Evolutionary conservation across 257 asterid species (phyloP), one percentile per base, ranked within the genome.

Genomic region (Mitragyna speciosa): DNA sequence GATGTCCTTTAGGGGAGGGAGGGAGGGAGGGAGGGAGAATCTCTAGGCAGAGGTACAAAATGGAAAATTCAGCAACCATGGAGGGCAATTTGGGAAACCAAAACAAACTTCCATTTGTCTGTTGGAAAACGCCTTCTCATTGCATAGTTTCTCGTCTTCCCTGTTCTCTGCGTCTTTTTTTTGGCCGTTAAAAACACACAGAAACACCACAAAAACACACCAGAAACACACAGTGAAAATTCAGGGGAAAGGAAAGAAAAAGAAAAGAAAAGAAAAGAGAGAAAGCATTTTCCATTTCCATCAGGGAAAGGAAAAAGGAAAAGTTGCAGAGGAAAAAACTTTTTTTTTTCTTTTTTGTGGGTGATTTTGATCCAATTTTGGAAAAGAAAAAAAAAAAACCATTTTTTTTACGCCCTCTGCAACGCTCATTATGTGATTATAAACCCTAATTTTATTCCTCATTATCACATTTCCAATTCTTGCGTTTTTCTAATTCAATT

Each of bases 261-360:
- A 16, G 43, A 7, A 22, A 22, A 16, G 10, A 56, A 15, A 67
- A 56, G 66, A 1, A n/a, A n/a, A 41, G 49, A 5, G 11, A 41
- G 12, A 67, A 48, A 28, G n/a, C 20, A 71, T 15, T 78, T 52
- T 77, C 68, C 70, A 72, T 79, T 79, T 63, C 56, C 28, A 16
- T 39, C 36, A 19, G 79, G 75, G 79, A 48, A 22, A 47, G 47
- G 56, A 16, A 61, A 63, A 1, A 49, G 31, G 67, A 30, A 58
- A 70, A 58, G 51, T 80, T 68, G 77, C 83, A 48, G 76, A 59
- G 73, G 77, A 76, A 78, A 63, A 48, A 30, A 52, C 39, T 70
- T 78, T 26, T 48, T 22, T 14, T 5, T 31, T 72, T 72, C 28
- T 77, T 69, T 72, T 30, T 48, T 36, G 41, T 36, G 41, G 75